Evolutionary conservation across 139 green algal species (phyloP), one percentile per base, ranked within the genome.

Genomic region (Chlorella sorokiniana): DNA sequence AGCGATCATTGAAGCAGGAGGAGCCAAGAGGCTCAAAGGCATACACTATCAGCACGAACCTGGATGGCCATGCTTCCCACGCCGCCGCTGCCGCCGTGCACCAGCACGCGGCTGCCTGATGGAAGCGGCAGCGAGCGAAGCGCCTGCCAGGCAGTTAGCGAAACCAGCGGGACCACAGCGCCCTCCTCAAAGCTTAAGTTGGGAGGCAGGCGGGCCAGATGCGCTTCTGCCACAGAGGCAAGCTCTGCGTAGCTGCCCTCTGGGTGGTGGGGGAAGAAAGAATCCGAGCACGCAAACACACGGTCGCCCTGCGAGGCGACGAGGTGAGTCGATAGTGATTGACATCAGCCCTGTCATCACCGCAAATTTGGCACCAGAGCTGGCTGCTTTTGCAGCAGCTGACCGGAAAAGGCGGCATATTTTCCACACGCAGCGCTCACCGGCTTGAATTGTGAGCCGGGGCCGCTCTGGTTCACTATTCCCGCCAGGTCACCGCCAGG

Each of bases 101-200:
- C 48, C 71, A 78, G 48, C 33, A 78, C 33, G 33, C 48, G 71
- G 48, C 33, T 35, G 33, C 71, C 71, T 1, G 71, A 33, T 3
- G 71, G 71, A 14, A 78, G 48, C 1, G 31, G 14, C 33, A 78
- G 20, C 37, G 18, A 4, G 37, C 8, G 20, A 6, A 37, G 4
- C n/a, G 48, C 71, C 71, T 78, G 71, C 71, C 71, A 78, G 71
- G 71, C 71, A 27, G 71, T 78, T 5, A 78, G 71, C 16, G 71
- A 31, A 31, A 78, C 71, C 33, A 78, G 71, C 23, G 71, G 71
- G 22, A 78, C 37, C 31, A 37, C 48, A 4, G 71, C 48, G 0
- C 41, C 71, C 48, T 78, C 71, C 48, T 78, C 71, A 65, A 78
- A 65, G 48, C 48, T 65, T 33, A 78, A 31, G 31, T 59, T 31